These are phyloP conservation scores for Cudoniella acicularis DNA, from an alignment of 495 filamentous ascomycete species.

Conservation along the genomic window DNA sequence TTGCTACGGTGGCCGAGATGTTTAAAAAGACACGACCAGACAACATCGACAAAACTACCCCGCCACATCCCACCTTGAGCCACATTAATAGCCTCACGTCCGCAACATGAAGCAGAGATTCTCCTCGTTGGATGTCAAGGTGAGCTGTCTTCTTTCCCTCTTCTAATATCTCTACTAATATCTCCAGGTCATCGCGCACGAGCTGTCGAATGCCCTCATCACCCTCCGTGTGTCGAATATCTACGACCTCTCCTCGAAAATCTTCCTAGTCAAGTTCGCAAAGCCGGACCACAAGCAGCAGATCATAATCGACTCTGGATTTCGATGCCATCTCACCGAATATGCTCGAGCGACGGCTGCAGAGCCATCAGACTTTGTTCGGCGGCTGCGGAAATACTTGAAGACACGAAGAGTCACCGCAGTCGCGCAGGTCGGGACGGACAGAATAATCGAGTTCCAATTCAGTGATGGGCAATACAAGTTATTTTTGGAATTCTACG, in stretches of 20 bases:
- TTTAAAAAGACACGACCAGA: background rate
- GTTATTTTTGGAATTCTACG: conserved; percentile 93
- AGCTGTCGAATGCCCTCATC: conserved; percentile 72
- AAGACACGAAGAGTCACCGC: conserved; percentile 80
- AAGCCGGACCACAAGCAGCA: conserved; percentile 84
- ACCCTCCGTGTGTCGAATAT: conserved; percentile 84
- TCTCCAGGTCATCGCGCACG: conserved; percentile 80
- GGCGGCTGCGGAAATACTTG: conserved; percentile 77
- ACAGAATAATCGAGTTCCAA: conserved; percentile 86
- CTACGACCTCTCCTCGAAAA: conserved; percentile 82
- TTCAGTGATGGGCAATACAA: conserved; percentile 89
- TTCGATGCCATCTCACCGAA: conserved; percentile 89
- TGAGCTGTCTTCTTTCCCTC: background rate
- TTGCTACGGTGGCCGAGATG: background rate
- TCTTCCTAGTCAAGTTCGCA: conserved; percentile 89
- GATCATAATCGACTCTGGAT: conserved; percentile 88
- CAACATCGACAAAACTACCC: conserved; percentile 15
- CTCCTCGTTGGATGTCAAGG: conserved; percentile 45
- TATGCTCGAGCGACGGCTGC: conserved; percentile 83
- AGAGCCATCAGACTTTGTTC: conserved; percentile 78
- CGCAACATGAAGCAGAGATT: conserved; percentile 93
- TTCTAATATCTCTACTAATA: conserved; percentile 15
- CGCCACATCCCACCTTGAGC: conserved; percentile 13
- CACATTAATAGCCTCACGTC: background rate
- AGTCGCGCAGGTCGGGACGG: conserved; percentile 83